These are phyloP conservation scores for Solidago caesia DNA, from an alignment of 129 eudicot genomes.

Conservation along the genomic window DNA sequence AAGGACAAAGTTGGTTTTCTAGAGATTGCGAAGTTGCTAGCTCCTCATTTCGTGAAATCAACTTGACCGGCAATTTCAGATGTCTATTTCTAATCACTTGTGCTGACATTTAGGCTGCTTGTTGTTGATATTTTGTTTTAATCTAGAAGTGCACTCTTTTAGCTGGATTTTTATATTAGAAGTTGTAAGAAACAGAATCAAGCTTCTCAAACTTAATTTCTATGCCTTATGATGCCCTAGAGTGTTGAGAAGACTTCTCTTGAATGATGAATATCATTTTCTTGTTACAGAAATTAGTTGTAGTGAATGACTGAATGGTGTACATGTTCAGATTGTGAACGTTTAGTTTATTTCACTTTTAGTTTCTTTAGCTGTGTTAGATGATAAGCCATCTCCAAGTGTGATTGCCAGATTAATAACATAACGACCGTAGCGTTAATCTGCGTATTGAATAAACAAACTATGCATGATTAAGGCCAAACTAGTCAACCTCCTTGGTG, in stretches of 20 bases:
- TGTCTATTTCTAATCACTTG: not conserved
- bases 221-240: constrained; percentile 16
- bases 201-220: constrained; percentile 6
- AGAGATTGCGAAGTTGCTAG: constrained; percentile 37
- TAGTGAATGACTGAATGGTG: constrained; percentile 16
- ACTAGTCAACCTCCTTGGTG: not conserved
- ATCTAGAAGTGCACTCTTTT: constrained; percentile 26
- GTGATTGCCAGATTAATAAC: not conserved
- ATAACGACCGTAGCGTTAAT: not conserved
- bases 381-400: not conserved
- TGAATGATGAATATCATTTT: not conserved
- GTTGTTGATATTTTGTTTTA: constrained; percentile 30
- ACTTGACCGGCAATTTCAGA: constrained; percentile 12
- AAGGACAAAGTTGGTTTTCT: constrained; percentile 40
- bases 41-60: constrained; percentile 46
- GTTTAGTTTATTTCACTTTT: constrained; percentile 11
- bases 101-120: constrained; percentile 17
- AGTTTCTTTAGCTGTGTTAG: not conserved
- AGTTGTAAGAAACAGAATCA: constrained; percentile 29
- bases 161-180: constrained; percentile 19
- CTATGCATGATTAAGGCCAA: not conserved
- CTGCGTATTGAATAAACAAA: not conserved
- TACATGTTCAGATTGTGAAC: constrained; percentile 11
- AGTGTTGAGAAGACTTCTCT: not conserved
- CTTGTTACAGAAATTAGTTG: constrained; percentile 9